Evolutionary conservation across 805 yeast genomes (phyloP), one percentile per base, ranked within the genome.

Genomic region (Vanderwaltozyma yarrowii): DNA sequence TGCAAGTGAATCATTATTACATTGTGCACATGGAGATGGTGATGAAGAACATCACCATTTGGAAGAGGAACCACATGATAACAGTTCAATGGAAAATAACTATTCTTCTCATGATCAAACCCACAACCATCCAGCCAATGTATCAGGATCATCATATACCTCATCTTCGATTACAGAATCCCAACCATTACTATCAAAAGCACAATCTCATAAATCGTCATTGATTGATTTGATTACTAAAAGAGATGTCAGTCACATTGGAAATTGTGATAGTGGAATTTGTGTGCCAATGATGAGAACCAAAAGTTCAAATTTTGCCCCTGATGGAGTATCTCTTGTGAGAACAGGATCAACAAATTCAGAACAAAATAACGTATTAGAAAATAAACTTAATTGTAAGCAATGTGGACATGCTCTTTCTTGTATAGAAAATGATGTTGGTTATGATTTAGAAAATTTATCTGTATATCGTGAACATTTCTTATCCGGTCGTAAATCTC

Each of bases 1-100:
- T 37, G 84, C 96, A 0, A 75, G 89, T 36, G 84, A 84, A 54
- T 78, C 88, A 24, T 73, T 88, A 25, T 82, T 88, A 0, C 96
- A 87, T 54, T 87, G 96, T 60, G 80, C 76, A 13, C 95, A 87
- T 50, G 65, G 55, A 13, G 58, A 54, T 12, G 58, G 41, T 9
- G 49, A 41, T 11, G 47, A 45, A 13, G 47, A 45, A 17, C 45
- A 54, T 34, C 43, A 45, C 7, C 41, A 13, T 15, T 4, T 13
- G 4, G 52, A 52, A 37, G 30, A 30, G 16, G 47, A 52, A 36
- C 26, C 33, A 11, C 12, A 27, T 28, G 15, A 14, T 20, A 15
- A n/a, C n/a, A 20, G 33, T 6, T 3, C 13, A n/a, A n/a, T n/a
- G n/a, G n/a, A n/a, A n/a, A n/a, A n/a, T n/a, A n/a, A n/a, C n/a